Evolutionary conservation across 305 asterid genomes (phyloP).

Genomic region (Fraxinus velutina): DNA sequence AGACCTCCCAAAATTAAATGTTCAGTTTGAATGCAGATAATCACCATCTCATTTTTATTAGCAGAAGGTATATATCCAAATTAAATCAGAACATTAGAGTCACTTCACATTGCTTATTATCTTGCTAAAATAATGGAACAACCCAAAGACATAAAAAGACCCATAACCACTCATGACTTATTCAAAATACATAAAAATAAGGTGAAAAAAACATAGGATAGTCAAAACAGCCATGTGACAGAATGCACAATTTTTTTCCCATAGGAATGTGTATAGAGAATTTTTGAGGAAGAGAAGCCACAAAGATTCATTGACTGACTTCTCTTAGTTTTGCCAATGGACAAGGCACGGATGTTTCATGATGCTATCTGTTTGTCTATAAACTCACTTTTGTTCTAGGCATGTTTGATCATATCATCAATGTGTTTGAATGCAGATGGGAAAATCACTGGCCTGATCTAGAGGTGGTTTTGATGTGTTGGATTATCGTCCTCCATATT

Average conservation of each 20-base stretch:
- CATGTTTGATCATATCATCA: neutral
- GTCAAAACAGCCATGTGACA: neutral
- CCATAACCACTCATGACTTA: neutral
- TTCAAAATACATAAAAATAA: neutral
- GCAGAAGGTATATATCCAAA: neutral
- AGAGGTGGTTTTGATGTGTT: neutral
- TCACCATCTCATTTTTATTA: neutral
- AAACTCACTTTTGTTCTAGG: neutral
- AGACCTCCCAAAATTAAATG: neutral
- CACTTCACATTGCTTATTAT: neutral
- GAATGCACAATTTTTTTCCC: neutral
- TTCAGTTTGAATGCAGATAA: neutral
- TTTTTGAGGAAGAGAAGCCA: neutral
- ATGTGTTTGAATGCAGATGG: neutral
- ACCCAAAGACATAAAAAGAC: neutral
- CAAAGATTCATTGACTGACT: neutral
- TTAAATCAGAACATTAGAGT: neutral
- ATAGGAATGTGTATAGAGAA: neutral
- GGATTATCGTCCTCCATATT: neutral
- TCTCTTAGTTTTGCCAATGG: neutral
- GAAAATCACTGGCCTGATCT: neutral
- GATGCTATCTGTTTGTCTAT: neutral
- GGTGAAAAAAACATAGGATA: neutral
- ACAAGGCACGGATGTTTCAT: neutral
- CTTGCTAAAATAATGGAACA: neutral